phyloP scores from a whole-genome alignment of 1,139 yeast species.

The Candida sanyaensis region DNA sequence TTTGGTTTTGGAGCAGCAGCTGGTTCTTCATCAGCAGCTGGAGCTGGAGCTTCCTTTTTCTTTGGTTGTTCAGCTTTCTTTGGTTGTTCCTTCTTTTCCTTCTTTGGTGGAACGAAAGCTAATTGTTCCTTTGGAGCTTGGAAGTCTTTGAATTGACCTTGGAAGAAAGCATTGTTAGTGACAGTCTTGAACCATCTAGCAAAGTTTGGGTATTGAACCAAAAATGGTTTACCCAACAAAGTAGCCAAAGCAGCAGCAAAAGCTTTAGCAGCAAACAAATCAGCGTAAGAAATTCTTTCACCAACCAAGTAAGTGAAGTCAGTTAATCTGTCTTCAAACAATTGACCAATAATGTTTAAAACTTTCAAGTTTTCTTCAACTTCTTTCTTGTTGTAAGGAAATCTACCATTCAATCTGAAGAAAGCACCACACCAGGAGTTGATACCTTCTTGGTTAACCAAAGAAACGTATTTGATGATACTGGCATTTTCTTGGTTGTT shows the following conservation, averaged over 20 bases:
- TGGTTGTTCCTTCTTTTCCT: constrained; percentile 57
- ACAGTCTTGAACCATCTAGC: constrained; percentile 88
- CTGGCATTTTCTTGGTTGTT: constrained; percentile 67
- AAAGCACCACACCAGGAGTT: constrained; percentile 41
- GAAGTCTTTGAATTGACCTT: constrained; percentile 40
- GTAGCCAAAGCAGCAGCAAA: constrained; percentile 62
- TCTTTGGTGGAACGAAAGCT: constrained; percentile 75
- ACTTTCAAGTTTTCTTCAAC: constrained; percentile 56
- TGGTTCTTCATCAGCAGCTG: constrained; percentile 37
- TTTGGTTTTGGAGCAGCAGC: constrained; percentile 65
- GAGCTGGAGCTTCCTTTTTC: constrained; percentile 35
- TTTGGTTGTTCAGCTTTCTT: constrained; percentile 16
- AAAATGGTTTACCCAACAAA: constrained; percentile 77
- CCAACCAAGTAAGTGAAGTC: constrained; percentile 88
- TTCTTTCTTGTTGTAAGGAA: constrained; percentile 75
- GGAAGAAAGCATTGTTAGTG: constrained; percentile 54
- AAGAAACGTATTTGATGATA: constrained; percentile 81
- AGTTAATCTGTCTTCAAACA: constrained; percentile 66
- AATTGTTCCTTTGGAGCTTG: constrained; percentile 65
- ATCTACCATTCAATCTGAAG: constrained; percentile 30
- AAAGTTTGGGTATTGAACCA: constrained; percentile 68
- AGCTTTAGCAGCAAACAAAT: constrained; percentile 63
- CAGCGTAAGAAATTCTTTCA: constrained; percentile 87
- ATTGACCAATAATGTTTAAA: constrained; percentile 39
- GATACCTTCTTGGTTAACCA: constrained; percentile 64